phyloP scores from a whole-genome alignment of 495 filamentous ascomycete species.

The Penicillium argentinense region DNA sequence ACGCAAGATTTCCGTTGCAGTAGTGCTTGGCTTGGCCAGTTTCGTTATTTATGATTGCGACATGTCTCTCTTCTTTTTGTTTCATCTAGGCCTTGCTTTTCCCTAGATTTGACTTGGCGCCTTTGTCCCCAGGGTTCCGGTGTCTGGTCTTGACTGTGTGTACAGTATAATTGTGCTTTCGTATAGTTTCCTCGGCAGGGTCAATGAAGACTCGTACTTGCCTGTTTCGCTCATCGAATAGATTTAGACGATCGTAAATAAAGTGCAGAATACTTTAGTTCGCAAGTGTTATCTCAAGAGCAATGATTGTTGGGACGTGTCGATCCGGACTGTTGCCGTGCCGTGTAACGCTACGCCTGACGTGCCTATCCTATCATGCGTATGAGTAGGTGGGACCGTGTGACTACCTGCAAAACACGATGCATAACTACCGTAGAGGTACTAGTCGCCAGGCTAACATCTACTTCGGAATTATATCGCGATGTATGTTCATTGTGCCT shows the following conservation, averaged over 20 bases:
- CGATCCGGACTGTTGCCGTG: no score
- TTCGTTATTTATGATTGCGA: constrained; percentile 7
- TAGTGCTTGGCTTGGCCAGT: constrained; percentile 16
- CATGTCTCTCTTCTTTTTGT: constrained; percentile 3
- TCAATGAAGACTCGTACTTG: constrained; percentile 17
- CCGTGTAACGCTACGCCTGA: no score
- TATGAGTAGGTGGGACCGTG: background rate
- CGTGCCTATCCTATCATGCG: no score
- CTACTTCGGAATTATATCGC: no score
- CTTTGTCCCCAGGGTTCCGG: constrained; percentile 11
- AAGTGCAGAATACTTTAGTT: no score
- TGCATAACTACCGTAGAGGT: no score
- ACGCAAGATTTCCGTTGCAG: constrained; percentile 23
- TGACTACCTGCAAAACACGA: no score
- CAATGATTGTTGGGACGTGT: background rate
- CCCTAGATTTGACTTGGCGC: constrained; percentile 15
- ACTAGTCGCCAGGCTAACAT: no score
- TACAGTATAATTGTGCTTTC: constrained; percentile 22
- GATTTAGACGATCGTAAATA: no score
- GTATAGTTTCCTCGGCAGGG: constrained; percentile 18
- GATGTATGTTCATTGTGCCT: no score
- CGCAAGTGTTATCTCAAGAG: background rate
- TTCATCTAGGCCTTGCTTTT: constrained; percentile 8
- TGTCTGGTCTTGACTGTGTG: constrained; percentile 21
- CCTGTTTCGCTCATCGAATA: no score